These are phyloP conservation scores for Fusarium scirpi DNA, from an alignment of 2,329 filamentous ascomycete genomes.

Conservation along the genomic window DNA sequence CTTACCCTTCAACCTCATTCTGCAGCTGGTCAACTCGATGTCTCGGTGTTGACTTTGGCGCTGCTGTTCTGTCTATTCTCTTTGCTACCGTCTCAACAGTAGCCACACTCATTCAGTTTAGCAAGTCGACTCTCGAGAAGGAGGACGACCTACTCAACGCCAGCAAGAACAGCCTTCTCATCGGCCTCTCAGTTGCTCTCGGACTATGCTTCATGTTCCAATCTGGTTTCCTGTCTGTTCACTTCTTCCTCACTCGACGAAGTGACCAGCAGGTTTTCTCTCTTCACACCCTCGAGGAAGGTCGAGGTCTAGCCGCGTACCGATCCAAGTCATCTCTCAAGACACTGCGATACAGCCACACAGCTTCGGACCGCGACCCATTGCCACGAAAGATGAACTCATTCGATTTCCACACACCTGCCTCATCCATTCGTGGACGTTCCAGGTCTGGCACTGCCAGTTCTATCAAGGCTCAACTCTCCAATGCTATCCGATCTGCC, in stretches of 20 bases:
- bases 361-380: constrained; percentile 52
- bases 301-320: constrained; percentile 36
- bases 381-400: constrained; percentile 51
- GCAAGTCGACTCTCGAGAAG: constrained; percentile 40
- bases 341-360: constrained; percentile 64
- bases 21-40: constrained; percentile 43
- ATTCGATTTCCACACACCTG: constrained; percentile 56
- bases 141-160: constrained; percentile 24
- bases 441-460: constrained; percentile 43
- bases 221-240: constrained; percentile 60
- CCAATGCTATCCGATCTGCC: constrained; percentile 63
- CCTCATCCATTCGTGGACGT: constrained; percentile 55
- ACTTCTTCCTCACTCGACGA: constrained; percentile 56
- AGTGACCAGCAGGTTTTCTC: constrained; percentile 36
- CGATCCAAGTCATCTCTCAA: constrained; percentile 57
- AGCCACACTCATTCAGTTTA: constrained; percentile 56
- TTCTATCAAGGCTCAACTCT: constrained; percentile 56
- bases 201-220: constrained; percentile 61
- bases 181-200: constrained; percentile 60
- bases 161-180: constrained; percentile 52
- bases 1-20: constrained; percentile 42
- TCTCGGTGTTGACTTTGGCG: constrained; percentile 44
- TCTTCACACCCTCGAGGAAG: constrained; percentile 41
- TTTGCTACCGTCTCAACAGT: constrained; percentile 61
- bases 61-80: constrained; percentile 55